Percentiles rank a stretch among this genome's conserved stretches.
phyloP scores from a whole-genome alignment of 2,329 filamentous ascomycete genomes.

The Pseudocercospora eumusae region DNA sequence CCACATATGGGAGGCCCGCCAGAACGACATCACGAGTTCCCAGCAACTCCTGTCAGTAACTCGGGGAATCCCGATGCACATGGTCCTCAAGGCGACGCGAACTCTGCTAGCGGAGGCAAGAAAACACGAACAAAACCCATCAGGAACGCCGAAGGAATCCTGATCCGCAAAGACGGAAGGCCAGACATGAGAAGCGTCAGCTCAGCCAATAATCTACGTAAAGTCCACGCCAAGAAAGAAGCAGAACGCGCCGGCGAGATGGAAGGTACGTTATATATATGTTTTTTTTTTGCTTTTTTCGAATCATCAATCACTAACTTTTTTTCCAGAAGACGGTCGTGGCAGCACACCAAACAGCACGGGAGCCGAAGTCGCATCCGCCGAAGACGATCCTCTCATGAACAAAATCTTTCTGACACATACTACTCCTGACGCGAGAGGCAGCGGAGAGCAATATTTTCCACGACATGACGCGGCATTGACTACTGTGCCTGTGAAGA shows the following conservation, averaged over 20 bases:
- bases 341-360: slow-evolving; percentile 26
- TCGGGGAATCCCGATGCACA: slow-evolving; percentile 23
- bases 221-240: slow-evolving; percentile 54
- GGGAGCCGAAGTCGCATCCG: too few relatives aligned
- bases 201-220: slow-evolving; percentile 54
- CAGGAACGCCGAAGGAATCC: slow-evolving; percentile 52
- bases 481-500: too few relatives aligned
- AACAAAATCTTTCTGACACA: too few relatives aligned
- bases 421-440: too few relatives aligned
- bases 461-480: slow-evolving; percentile 22
- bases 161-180: slow-evolving; percentile 55
- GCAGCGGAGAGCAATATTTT: slow-evolving; percentile 30
- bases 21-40: slow-evolving; percentile 30
- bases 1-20: slow-evolving; percentile 18
- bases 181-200: slow-evolving; percentile 56
- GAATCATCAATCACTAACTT: too few relatives aligned
- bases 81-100: slow-evolving; percentile 17
- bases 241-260: slow-evolving; percentile 38
- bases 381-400: too few relatives aligned
- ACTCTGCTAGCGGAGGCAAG: slow-evolving; percentile 39
- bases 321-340: slow-evolving; percentile 6
- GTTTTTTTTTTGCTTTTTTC: too few relatives aligned
- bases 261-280: slow-evolving; percentile 31
- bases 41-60: slow-evolving; percentile 29
- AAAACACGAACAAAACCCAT: slow-evolving; percentile 54